Evolutionary conservation across 2,329 filamentous ascomycete genomes (phyloP).

Genomic region (Claviceps sp.): DNA sequence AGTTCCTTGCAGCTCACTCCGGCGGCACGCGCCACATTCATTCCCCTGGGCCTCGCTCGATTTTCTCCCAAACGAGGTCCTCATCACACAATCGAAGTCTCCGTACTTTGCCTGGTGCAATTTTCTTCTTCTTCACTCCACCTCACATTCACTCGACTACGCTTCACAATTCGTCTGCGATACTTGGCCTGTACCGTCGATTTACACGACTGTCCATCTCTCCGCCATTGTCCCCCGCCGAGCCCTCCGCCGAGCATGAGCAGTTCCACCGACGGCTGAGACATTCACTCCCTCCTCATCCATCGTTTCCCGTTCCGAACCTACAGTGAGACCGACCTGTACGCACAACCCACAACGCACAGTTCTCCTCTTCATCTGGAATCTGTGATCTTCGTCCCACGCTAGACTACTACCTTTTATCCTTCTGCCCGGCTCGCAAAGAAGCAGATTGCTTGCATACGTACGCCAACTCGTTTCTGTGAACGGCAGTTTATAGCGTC

Average conservation of each 20-base stretch:
- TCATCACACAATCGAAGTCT: neutral
- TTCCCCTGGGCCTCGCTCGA: neutral
- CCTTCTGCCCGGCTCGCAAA: neutral
- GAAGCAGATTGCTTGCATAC: neutral
- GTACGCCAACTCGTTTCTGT: neutral
- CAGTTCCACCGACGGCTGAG: constrained; percentile 4
- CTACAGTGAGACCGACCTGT: neutral
- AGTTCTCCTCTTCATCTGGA: neutral
- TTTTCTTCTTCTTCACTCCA: neutral
- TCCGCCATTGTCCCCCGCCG: neutral
- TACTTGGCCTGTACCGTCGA: neutral
- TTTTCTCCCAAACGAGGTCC: neutral
- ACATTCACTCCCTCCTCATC: constrained; percentile 3
- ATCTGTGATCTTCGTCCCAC: neutral
- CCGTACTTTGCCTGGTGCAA: neutral
- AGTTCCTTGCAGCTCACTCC: neutral
- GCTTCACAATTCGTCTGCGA: neutral
- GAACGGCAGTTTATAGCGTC: neutral
- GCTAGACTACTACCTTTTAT: neutral
- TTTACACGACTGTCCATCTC: neutral
- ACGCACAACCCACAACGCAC: neutral
- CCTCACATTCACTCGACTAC: neutral
- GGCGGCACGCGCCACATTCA: neutral
- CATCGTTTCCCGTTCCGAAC: constrained; percentile 1
- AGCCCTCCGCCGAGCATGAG: constrained; percentile 3